Percentiles rank a stretch among this genome's conserved stretches.
These are phyloP conservation scores for Starmerella cellae DNA, from an alignment of 805 yeast species.

Conservation along the genomic window DNA sequence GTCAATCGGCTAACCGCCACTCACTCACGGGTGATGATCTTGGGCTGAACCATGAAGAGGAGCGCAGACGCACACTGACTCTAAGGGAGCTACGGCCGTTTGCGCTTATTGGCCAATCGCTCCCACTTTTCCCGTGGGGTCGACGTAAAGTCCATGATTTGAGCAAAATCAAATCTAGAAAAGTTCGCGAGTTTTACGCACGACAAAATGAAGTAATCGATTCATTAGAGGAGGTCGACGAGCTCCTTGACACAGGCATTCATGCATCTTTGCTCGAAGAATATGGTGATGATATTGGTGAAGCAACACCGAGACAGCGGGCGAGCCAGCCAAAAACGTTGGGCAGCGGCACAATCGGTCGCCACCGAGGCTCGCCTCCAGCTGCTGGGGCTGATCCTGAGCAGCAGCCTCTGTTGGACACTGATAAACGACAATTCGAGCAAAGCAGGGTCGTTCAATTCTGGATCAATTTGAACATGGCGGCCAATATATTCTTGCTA, in stretches of 20 bases:
- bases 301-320: constrained; percentile 18
- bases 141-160: constrained; percentile 13
- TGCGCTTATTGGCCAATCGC: constrained; percentile 35
- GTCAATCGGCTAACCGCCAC: background rate
- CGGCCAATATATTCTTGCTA: constrained; percentile 42
- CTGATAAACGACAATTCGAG: background rate
- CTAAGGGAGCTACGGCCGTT: constrained; percentile 37
- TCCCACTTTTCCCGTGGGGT: constrained; percentile 35
- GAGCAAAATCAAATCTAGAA: constrained; percentile 19
- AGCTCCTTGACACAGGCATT: constrained; percentile 55
- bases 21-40: constrained; percentile 2
- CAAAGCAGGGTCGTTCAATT: constrained; percentile 31
- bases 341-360: background rate
- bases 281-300: constrained; percentile 35
- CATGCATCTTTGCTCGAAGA: constrained; percentile 50
- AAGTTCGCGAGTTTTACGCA: constrained; percentile 34
- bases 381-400: background rate
- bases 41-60: background rate
- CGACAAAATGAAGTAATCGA: constrained; percentile 49
- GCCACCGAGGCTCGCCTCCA: background rate
- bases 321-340: constrained; percentile 13
- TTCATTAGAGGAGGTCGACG: constrained; percentile 47
- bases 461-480: constrained; percentile 54
- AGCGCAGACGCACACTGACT: constrained; percentile 20
- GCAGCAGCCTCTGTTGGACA: background rate